A percentile compares a stretch with the other conserved stretches of the same genome.
Conservation (phyloP, 805 yeast genomes). For the Candida endomychidarum region DNA sequence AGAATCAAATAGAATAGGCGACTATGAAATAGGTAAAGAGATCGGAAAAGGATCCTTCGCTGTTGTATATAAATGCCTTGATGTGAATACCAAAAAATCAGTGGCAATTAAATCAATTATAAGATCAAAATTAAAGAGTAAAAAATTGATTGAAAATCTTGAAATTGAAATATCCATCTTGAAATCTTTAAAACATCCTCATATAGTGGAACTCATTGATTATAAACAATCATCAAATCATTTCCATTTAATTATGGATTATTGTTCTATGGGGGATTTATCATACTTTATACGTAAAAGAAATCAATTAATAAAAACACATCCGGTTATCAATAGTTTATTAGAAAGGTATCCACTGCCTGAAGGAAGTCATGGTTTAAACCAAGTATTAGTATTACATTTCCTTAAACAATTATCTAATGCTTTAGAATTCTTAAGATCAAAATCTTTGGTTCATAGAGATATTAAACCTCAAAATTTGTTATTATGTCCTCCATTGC, state of each 20-base stretch:
- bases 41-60: conserved; percentile 98
- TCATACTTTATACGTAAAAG: conserved; percentile 81
- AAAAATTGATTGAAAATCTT: conserved; percentile 83
- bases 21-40: conserved; percentile 67
- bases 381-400: conserved; percentile 75
- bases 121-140: conserved; percentile 76
- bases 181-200: conserved; percentile 87
- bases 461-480: conserved; percentile 94
- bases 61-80: conserved; percentile 83
- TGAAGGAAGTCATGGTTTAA: conserved; percentile 71
- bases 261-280: conserved; percentile 92
- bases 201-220: conserved; percentile 83
- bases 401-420: conserved; percentile 84
- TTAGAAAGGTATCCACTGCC: conserved; percentile 85
- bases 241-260: conserved; percentile 92
- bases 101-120: conserved; percentile 91
- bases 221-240: conserved; percentile 75
- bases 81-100: conserved; percentile 50
- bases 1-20: conserved; percentile 33
- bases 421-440: conserved; percentile 78
- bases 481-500: conserved; percentile 77
- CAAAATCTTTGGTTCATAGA: conserved; percentile 85
- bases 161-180: conserved; percentile 90
- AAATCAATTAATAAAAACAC: conserved; percentile 65
- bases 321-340: conserved; percentile 76